phyloP scores from a whole-genome alignment of 2,329 filamentous ascomycete genomes.

The Penicillium freii region DNA sequence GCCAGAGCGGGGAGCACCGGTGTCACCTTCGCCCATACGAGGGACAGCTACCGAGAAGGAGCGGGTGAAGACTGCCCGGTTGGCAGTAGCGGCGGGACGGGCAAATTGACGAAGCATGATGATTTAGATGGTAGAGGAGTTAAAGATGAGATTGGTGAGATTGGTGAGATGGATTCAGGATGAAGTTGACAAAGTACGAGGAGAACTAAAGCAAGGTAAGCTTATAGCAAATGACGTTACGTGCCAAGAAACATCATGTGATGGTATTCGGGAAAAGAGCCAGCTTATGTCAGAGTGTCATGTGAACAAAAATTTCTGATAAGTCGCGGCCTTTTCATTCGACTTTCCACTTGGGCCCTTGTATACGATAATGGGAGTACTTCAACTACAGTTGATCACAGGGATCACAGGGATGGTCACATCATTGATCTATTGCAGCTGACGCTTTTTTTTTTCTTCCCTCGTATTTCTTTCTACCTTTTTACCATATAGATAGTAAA shows the following conservation, averaged over 20 bases:
- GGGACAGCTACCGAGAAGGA: conserved; percentile 64
- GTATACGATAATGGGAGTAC: neutral
- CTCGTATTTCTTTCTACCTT: neutral
- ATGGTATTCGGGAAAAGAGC: neutral
- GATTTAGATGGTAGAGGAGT: neutral
- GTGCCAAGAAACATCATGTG: conserved; percentile 10
- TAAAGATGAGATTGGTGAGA: neutral
- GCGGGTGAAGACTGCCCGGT: conserved; percentile 49
- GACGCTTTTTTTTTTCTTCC: neutral
- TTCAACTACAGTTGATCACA: conserved; percentile 1
- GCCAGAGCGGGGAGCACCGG: conserved; percentile 50
- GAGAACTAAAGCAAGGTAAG: neutral
- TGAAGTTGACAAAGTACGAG: conserved; percentile 1
- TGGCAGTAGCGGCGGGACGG: conserved; percentile 57
- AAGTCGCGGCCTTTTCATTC: conserved; percentile 26
- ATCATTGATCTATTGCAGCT: neutral
- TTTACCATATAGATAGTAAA: neutral
- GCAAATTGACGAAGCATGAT: conserved; percentile 67
- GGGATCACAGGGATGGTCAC: conserved; percentile 15
- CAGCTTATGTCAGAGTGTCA: conserved; percentile 15
- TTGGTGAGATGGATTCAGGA: neutral
- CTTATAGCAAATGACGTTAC: conserved; percentile 7
- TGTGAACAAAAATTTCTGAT: conserved; percentile 26
- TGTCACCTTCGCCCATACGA: conserved; percentile 68
- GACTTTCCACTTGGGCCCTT: conserved; percentile 6